Conservation (phyloP, 2,329 filamentous ascomycete species). For the Trichoderma arundinaceum region DNA sequence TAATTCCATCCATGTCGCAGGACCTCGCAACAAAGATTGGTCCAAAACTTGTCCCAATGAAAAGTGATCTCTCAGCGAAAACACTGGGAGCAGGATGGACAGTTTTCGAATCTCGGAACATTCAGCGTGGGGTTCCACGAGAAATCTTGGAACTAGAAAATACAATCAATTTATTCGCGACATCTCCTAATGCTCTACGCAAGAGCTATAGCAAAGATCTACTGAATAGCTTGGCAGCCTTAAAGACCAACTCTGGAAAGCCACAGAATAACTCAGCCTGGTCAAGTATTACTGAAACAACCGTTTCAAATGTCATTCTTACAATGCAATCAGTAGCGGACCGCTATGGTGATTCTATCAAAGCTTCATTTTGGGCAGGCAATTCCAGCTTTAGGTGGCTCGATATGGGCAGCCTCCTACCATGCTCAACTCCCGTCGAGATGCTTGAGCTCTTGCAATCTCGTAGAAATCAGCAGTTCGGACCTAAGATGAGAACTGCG, state of each 20-base stretch:
- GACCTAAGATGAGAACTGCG: constrained; percentile 44
- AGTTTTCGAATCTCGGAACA: neutral
- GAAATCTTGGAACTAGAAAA: neutral
- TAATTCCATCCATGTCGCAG: constrained; percentile 14
- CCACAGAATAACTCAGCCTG: neutral
- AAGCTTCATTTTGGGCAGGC: neutral
- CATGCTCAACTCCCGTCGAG: constrained; percentile 41
- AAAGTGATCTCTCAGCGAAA: neutral
- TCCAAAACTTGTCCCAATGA: neutral
- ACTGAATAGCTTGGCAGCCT: constrained; percentile 8
- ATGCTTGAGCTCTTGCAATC: constrained; percentile 52
- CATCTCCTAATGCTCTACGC: constrained; percentile 20
- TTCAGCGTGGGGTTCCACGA: neutral
- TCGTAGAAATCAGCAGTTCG: constrained; percentile 38
- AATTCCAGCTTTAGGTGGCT: constrained; percentile 16
- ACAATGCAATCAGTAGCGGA: neutral
- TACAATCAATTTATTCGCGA: constrained; percentile 27
- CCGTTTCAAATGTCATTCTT: neutral
- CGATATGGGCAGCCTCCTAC: constrained; percentile 49
- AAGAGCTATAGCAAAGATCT: constrained; percentile 36
- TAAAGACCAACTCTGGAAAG: neutral
- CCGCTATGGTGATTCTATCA: neutral
- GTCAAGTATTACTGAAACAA: neutral
- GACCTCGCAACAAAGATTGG: constrained; percentile 10
- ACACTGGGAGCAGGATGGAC: neutral